Evolutionary conservation across 1,284 basidiomycete species (phyloP), one percentile per base, ranked within the genome.

Genomic region (Coniferiporia sulphurascens): DNA sequence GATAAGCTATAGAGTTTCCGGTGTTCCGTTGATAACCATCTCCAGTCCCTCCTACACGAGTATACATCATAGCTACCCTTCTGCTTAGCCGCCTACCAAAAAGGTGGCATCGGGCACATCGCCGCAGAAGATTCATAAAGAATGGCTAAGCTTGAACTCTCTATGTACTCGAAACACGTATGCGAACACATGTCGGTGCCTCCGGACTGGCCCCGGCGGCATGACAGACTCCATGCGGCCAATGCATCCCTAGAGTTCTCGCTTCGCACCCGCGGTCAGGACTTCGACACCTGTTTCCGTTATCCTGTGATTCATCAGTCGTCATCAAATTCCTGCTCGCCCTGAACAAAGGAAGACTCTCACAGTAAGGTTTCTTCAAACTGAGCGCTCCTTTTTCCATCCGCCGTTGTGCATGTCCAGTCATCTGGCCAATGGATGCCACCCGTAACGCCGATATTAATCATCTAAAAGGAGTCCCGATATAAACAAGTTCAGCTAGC

Each of bases 321-420:
- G 52, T 50, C 48, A 59, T 64, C 53, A 60, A 35, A 45, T 19
- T 56, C 48, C 46, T 51, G 49, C 50, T 55, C 56, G 56, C 50
- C 35, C 58, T 48, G 60, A 52, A 21, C 50, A 61, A 52, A 36
- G 38, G 27, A 55, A 55, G 35, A 44, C 52, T 79, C 90, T 69
- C 67, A 94, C 89, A 98, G 72, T 45, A 91, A 75, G 0, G 95
- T 97, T 68, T 98, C 95, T 72, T 98, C 95, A 68, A 97, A 98
- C 69, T 98, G 95, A 4, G 95, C 95, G 64, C 90, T 94, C 62
- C 82, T 80, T 70, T 89, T 89, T 34, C 95, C 95, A 73, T 98
- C 95, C 2, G 81, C 72, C 2, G 95, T 98, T 17, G 91, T 91
- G 0, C 94, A 93, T 2, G 95, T 98, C 95, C 95, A 98, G 68